Conservation (phyloP, 441 rosid genomes). For the Syzygium malaccense region DNA sequence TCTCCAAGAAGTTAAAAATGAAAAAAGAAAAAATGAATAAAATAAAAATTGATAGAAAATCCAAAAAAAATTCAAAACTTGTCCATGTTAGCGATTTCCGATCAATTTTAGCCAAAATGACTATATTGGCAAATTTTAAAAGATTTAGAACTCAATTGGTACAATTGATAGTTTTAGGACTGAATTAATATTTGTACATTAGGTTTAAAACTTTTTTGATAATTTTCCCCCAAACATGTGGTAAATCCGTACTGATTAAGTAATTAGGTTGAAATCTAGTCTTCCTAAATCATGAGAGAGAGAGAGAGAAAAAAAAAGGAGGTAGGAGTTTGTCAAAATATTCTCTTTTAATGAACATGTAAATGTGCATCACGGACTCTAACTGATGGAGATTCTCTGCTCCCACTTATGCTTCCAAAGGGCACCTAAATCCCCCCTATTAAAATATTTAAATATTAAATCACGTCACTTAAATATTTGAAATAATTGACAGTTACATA, state of each 20-base stretch:
- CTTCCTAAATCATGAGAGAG: neutral
- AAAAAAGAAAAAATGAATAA: neutral
- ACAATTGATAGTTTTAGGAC: neutral
- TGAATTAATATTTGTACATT: neutral
- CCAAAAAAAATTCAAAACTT: neutral
- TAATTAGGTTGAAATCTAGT: neutral
- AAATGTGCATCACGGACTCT: neutral
- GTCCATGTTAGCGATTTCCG: rapidly evolving
- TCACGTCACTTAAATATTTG: neutral
- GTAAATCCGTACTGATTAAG: neutral
- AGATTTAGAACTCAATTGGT: neutral
- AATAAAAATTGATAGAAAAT: neutral
- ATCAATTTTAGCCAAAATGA: neutral
- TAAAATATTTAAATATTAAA: neutral
- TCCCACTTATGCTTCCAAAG: neutral
- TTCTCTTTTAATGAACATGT: neutral
- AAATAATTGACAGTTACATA: rapidly evolving
- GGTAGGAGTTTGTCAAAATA: neutral
- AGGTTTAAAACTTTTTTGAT: neutral
- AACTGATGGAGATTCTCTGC: neutral
- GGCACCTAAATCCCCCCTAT: neutral
- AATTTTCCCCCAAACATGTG: neutral
- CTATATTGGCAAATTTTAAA: neutral
- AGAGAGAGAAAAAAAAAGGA: neutral
- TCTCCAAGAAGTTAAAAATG: neutral